phyloP scores from a whole-genome alignment of 352 stramenopile species.

The Globisporangium irregulare region DNA sequence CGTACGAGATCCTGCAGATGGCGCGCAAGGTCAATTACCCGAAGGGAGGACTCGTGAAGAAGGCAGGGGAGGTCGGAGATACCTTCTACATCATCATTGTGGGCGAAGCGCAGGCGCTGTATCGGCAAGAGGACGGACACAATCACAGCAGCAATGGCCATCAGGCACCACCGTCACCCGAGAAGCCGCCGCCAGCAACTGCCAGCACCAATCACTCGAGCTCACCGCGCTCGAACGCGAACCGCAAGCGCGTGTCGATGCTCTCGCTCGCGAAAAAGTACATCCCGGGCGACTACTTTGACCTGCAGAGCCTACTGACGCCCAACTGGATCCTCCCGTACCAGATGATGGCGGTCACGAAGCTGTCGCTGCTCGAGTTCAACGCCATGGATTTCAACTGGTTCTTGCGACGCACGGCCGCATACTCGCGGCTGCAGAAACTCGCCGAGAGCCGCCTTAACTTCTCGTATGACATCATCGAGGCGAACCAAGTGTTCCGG shows the following conservation, averaged over 20 bases:
- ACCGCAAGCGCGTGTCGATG: conserved; percentile 52
- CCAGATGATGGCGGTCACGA: conserved; percentile 61
- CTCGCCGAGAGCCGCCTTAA: conserved; percentile 72
- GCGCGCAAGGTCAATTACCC: conserved; percentile 63
- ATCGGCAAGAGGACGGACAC: conserved; percentile 24
- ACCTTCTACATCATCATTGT: conserved; percentile 85
- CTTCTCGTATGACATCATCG: conserved; percentile 79
- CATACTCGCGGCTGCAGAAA: conserved; percentile 69
- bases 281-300: conserved; percentile 88
- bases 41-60: conserved; percentile 53
- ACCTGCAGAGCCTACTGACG: conserved; percentile 75
- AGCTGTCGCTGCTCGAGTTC: conserved; percentile 77
- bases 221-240: conserved; percentile 23
- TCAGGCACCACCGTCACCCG: not conserved
- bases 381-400: conserved; percentile 84
- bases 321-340: conserved; percentile 62
- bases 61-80: conserved; percentile 44
- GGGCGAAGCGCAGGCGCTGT: conserved; percentile 58
- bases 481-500: conserved; percentile 76
- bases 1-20: conserved; percentile 86
- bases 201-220: not conserved
- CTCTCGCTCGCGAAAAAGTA: conserved; percentile 72
- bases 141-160: not conserved
- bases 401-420: conserved; percentile 71
- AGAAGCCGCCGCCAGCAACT: conserved; percentile 1